These are phyloP conservation scores for Camelina neglecta DNA, from an alignment of 345 rosid genomes.

Conservation along the genomic window DNA sequence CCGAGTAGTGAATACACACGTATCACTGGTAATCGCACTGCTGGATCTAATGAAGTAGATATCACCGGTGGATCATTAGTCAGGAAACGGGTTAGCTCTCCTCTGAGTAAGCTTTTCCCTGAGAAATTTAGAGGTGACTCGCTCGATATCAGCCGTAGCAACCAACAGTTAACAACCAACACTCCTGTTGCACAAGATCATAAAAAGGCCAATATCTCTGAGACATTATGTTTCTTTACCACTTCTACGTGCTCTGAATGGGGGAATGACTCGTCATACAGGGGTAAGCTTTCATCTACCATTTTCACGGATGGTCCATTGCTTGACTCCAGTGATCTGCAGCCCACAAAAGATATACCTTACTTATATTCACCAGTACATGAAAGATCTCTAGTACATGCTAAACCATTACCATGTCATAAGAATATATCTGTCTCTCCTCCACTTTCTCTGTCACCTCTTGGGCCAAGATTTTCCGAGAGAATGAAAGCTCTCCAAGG, in stretches of 20 bases:
- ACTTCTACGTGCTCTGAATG: constrained; percentile 52
- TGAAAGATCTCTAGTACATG: constrained; percentile 46
- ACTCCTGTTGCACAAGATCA: constrained; percentile 52
- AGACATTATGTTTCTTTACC: constrained; percentile 35
- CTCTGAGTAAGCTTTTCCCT: constrained; percentile 58
- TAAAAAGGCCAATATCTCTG: constrained; percentile 72
- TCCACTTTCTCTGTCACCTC: constrained; percentile 77
- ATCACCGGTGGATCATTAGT: constrained; percentile 56
- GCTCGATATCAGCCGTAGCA: constrained; percentile 55
- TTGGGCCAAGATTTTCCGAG: constrained; percentile 72
- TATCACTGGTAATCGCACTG: constrained; percentile 43
- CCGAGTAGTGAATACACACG: constrained; percentile 39
- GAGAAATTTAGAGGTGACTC: constrained; percentile 54
- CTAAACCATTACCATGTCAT: constrained; percentile 43
- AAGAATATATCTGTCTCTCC: constrained; percentile 55
- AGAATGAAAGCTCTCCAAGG: constrained; percentile 53
- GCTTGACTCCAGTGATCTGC: constrained; percentile 46
- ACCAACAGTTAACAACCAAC: constrained; percentile 44
- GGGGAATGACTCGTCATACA: constrained; percentile 37
- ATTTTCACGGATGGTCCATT: constrained; percentile 75
- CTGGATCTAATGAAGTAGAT: constrained; percentile 47
- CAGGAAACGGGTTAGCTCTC: constrained; percentile 74
- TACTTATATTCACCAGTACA: constrained; percentile 40
- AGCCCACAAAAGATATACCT: constrained; percentile 21
- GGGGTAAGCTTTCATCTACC: constrained; percentile 44